Conservation (phyloP, 495 filamentous ascomycete genomes). For the Xylaria venustula region DNA sequence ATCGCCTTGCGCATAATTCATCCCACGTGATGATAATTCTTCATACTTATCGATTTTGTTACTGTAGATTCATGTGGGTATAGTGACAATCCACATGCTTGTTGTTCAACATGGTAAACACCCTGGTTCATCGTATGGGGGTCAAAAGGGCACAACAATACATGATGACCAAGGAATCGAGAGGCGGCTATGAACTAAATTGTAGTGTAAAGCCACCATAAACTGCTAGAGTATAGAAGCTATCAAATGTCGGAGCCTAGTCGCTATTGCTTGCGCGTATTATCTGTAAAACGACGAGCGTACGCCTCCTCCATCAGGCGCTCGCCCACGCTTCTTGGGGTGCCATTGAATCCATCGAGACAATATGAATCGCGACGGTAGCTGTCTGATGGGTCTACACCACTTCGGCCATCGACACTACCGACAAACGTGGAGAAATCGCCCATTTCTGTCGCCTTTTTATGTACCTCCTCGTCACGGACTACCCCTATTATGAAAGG, state of each 20-base stretch:
- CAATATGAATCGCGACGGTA: constrained; percentile 32
- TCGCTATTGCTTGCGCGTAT: constrained; percentile 14
- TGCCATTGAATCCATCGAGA: constrained; percentile 29
- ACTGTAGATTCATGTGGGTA: background rate
- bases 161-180: no score
- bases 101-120: no score
- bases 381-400: constrained; percentile 38
- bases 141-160: no score
- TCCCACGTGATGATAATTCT: no score
- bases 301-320: constrained; percentile 42
- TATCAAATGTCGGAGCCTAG: background rate
- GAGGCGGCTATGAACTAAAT: no score
- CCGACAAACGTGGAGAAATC: constrained; percentile 46
- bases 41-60: background rate
- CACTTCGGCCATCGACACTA: constrained; percentile 42
- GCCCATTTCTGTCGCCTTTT: constrained; percentile 44
- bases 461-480: constrained; percentile 40
- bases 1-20: background rate
- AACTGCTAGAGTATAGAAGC: background rate
- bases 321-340: constrained; percentile 44
- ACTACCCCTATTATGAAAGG: constrained; percentile 35
- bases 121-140: no score
- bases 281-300: constrained; percentile 19
- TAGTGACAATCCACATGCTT: no score
- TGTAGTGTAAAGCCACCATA: background rate